phyloP scores from a whole-genome alignment of 768 basidiomycete genomes.

The Amanita brunnescens region DNA sequence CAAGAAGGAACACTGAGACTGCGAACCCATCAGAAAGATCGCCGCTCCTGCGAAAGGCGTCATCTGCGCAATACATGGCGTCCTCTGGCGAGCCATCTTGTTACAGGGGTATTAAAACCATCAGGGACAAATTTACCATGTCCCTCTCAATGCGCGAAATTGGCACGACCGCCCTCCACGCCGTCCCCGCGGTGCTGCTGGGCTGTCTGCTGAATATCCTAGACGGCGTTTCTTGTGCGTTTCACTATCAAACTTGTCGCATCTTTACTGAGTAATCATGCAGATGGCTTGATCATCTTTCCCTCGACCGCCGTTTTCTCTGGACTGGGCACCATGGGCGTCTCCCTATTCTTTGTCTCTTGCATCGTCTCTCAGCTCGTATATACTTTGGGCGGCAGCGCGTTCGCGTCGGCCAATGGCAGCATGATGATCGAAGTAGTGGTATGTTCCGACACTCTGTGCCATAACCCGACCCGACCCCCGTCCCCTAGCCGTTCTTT shows the following conservation, averaged over 20 bases:
- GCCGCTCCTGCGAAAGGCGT: not conserved
- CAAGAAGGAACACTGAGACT: not conserved
- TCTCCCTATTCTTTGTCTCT: conserved; percentile 93
- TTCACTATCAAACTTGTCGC: not conserved
- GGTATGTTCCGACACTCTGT: conserved; percentile 34
- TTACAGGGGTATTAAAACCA: not conserved
- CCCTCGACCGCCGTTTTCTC: conserved; percentile 76
- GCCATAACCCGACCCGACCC: not conserved
- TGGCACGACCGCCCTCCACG: conserved; percentile 25
- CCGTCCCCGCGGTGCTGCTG: conserved; percentile 78
- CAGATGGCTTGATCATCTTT: conserved; percentile 95
- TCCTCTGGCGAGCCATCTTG: not conserved
- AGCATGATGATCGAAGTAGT: conserved; percentile 99
- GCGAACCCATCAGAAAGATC: not conserved
- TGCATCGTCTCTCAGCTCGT: conserved; percentile 75
- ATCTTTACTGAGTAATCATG: not conserved
- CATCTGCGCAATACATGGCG: not conserved
- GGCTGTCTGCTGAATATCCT: conserved; percentile 84
- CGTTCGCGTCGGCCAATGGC: conserved; percentile 84
- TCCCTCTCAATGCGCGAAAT: conserved; percentile 11
- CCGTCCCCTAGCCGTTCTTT: conserved; percentile 72
- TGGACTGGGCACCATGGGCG: conserved; percentile 78
- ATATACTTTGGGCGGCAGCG: conserved; percentile 81
- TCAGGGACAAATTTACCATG: not conserved
- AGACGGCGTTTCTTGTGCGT: conserved; percentile 87